These are phyloP conservation scores for Talaromyces thailandensis DNA, from an alignment of 495 filamentous ascomycete species.

Conservation along the genomic window DNA sequence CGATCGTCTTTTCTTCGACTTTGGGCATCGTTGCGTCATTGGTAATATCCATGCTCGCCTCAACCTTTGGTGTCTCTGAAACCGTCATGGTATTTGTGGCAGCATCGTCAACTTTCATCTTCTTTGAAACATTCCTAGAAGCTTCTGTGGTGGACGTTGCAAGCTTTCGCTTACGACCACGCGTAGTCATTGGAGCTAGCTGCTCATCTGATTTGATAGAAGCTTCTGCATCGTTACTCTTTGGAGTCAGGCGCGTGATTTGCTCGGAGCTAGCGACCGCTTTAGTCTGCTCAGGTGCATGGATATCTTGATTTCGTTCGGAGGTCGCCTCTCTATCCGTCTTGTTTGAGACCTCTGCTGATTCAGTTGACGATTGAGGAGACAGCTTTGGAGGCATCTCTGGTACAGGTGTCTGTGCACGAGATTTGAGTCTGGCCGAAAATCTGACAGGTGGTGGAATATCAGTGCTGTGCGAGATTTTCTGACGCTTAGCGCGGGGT, in stretches of 20 bases:
- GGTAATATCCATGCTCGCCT: background rate
- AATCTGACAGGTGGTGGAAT: slow-evolving; percentile 24
- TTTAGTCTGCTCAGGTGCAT: background rate
- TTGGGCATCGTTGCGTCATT: background rate
- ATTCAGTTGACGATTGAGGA: background rate
- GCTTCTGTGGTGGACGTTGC: background rate
- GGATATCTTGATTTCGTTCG: background rate
- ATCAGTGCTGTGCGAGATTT: slow-evolving; percentile 3
- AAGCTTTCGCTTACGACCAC: background rate
- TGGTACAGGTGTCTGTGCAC: slow-evolving; percentile 7
- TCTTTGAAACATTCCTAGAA: background rate
- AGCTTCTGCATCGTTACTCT: background rate
- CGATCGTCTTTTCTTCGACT: background rate
- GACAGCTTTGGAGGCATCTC: slow-evolving; percentile 1
- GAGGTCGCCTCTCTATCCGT: background rate
- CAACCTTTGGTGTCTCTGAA: background rate
- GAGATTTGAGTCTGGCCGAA: slow-evolving; percentile 24
- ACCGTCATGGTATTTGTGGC: background rate
- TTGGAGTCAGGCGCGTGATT: background rate
- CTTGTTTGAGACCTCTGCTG: background rate
- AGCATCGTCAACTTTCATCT: background rate
- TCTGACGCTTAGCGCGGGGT: background rate
- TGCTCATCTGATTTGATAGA: background rate
- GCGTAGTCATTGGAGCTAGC: background rate
- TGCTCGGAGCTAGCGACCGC: background rate